Evolutionary conservation across 257 asterid species (phyloP), one percentile per base, ranked within the genome.

Genomic region (Vinca minor): DNA sequence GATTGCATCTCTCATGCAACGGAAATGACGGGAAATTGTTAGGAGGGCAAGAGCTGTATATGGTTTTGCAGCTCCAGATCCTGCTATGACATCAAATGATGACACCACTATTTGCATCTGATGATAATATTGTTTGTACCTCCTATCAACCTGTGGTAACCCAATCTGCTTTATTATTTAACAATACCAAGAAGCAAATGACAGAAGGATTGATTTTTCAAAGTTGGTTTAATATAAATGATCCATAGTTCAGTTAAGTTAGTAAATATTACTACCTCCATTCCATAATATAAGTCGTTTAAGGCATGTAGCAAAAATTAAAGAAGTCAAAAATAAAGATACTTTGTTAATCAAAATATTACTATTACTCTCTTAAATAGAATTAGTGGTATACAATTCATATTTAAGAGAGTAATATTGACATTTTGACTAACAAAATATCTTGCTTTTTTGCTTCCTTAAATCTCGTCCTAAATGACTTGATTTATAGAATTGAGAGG

Each of bases 21-120:
- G 88, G 47, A 90, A 90, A 72, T 90, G 97, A n/a, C 95, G 85
- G 23, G 96, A 87, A 3, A 90, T 90, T 60, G 95, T 90, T 76
- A 75, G 88, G 29, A 90, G 94, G 25, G 97, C 97, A 1, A 90
- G 95, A 3, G 84, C 77, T 11, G 97, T 87, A 80, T 90, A 87
- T 3, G 95, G 88, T 64, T 77, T 87, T 25, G 97, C 84, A 45
- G 97, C 79, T 55, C 89, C 96, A 0, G 76, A 68, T 55, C 95
- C 97, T 15, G 95, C 85, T 78, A 84, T 64, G 28, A 65, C 73
- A 54, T 90, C 97, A 34, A 90, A 90, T 31, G 96, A 85, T 18
- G 96, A 87, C 11, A 87, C 84, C 4, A 90, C 86, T 10, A 80
- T 82, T 66, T 85, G 96, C 94, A 87, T 91, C 59, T 91, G 97